Evolutionary conservation across 495 filamentous ascomycete species (phyloP).

Genomic region (Penicillium pulvis): DNA sequence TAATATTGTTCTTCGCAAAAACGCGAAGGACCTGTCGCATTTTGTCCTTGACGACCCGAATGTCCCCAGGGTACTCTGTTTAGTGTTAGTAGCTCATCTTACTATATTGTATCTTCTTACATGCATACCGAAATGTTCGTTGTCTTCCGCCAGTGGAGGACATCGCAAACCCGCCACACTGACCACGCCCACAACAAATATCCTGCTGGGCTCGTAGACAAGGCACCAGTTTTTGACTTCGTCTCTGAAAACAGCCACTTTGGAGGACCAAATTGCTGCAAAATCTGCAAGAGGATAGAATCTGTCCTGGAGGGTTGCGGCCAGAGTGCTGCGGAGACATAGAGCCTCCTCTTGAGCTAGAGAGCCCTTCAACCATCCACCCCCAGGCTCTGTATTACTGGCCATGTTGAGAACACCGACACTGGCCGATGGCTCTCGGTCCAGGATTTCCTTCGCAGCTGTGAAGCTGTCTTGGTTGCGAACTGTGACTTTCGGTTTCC

Average conservation of each 20-base stretch:
- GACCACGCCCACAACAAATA: slow-evolving; percentile 17
- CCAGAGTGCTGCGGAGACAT: slow-evolving; percentile 59
- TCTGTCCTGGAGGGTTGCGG: slow-evolving; percentile 47
- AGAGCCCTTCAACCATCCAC: slow-evolving; percentile 56
- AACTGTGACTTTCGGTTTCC: slow-evolving; percentile 8
- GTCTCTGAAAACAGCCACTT: slow-evolving; percentile 52
- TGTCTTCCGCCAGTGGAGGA: slow-evolving; percentile 12
- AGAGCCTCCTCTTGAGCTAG: slow-evolving; percentile 63
- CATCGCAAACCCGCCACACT: slow-evolving; percentile 17
- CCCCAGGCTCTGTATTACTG: slow-evolving; percentile 52
- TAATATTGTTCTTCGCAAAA: slow-evolving; percentile 51
- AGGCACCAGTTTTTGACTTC: slow-evolving; percentile 39
- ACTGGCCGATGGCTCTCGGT: slow-evolving; percentile 9
- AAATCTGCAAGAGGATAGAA: slow-evolving; percentile 59
- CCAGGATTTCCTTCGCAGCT: slow-evolving; percentile 10
- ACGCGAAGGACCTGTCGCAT: slow-evolving; percentile 60
- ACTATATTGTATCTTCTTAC: too few relatives aligned
- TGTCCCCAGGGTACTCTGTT: slow-evolving; percentile 10
- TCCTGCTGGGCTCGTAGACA: slow-evolving; percentile 27
- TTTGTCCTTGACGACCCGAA: slow-evolving; percentile 52
- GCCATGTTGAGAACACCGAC: slow-evolving; percentile 53
- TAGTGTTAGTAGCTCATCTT: too few relatives aligned
- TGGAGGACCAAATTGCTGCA: slow-evolving; percentile 46
- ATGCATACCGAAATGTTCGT: slow-evolving; percentile 13
- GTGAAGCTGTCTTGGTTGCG: slow-evolving; percentile 16